A percentile compares a stretch with the other conserved stretches of the same genome.
These are phyloP conservation scores for Colletotrichum phormii DNA, from an alignment of 2,329 filamentous ascomycete genomes.

Conservation along the genomic window DNA sequence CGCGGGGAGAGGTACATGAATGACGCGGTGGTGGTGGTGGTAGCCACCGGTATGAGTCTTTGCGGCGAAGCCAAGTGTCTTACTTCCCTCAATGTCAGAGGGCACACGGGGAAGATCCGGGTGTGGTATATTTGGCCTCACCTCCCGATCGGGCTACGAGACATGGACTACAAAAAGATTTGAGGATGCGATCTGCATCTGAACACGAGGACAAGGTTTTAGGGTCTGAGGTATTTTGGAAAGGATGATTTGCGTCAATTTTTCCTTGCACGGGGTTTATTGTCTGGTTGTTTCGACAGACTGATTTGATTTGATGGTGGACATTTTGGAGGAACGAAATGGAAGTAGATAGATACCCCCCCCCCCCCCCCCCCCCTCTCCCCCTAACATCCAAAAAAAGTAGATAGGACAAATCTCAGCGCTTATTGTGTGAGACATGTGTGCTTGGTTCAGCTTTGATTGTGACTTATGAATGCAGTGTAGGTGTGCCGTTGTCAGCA, in stretches of 20 bases:
- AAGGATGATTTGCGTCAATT: neutral
- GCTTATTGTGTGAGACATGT: neutral
- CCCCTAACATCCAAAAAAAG: too few species aligned
- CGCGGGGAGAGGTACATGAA: neutral
- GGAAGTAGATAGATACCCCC: neutral
- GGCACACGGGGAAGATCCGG: neutral
- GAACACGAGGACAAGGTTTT: neutral
- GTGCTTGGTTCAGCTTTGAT: neutral
- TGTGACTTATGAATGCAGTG: neutral
- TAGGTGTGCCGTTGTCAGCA: neutral
- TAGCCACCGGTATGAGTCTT: neutral
- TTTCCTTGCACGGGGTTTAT: neutral
- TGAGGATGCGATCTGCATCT: neutral
- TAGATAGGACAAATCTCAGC: constrained; percentile 3
- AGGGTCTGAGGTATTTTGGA: neutral
- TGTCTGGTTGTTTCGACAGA: neutral
- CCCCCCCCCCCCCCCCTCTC: too few species aligned
- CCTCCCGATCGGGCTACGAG: neutral
- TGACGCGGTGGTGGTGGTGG: neutral
- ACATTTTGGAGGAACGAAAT: neutral
- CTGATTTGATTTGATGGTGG: neutral
- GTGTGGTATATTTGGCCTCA: constrained; percentile 1
- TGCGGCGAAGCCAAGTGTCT: constrained; percentile 2
- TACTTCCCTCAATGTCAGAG: neutral
- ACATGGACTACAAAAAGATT: neutral